phyloP scores from a whole-genome alignment of 2,329 filamentous ascomycete genomes.

The Trichocomaceae sp. region DNA sequence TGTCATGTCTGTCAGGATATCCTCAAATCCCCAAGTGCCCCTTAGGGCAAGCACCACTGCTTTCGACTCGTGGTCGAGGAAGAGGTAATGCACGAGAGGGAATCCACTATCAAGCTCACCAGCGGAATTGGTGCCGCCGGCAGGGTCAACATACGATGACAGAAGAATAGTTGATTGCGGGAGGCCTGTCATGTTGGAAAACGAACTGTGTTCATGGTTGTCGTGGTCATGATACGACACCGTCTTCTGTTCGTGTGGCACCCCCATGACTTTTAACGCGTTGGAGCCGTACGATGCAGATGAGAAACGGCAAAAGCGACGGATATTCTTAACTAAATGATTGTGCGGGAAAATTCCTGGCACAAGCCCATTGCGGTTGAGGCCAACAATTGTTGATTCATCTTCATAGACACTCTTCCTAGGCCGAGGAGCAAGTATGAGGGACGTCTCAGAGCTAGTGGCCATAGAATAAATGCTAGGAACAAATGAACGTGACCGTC shows the following conservation, averaged over 20 bases:
- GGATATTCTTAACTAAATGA: constrained; percentile 41
- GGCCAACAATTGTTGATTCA: constrained; percentile 36
- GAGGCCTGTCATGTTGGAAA: constrained; percentile 40
- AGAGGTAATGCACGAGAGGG: constrained; percentile 67
- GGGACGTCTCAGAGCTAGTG: constrained; percentile 39
- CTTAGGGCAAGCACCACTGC: constrained; percentile 67
- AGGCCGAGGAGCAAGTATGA: constrained; percentile 37
- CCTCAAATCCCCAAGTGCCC: constrained; percentile 66
- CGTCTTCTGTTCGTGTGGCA: constrained; percentile 27
- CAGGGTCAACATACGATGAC: constrained; percentile 63
- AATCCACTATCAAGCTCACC: constrained; percentile 61
- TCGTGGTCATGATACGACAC: constrained; percentile 27
- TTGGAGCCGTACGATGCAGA: constrained; percentile 43
- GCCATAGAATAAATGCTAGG: constrained; percentile 43
- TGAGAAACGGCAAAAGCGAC: constrained; percentile 42
- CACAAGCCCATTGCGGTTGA: constrained; percentile 39
- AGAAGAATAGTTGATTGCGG: constrained; percentile 48
- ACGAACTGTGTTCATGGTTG: constrained; percentile 41
- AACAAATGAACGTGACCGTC: constrained; percentile 33
- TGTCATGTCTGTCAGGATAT: constrained; percentile 66
- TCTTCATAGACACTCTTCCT: constrained; percentile 42
- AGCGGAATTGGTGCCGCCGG: constrained; percentile 59
- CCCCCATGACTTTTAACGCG: constrained; percentile 43
- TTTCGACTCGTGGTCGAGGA: constrained; percentile 63
- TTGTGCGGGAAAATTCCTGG: constrained; percentile 42